A percentile compares a stretch with the other conserved stretches of the same genome.
phyloP scores from a whole-genome alignment of 352 stramenopile species.

The Phytopythium delawarense region DNA sequence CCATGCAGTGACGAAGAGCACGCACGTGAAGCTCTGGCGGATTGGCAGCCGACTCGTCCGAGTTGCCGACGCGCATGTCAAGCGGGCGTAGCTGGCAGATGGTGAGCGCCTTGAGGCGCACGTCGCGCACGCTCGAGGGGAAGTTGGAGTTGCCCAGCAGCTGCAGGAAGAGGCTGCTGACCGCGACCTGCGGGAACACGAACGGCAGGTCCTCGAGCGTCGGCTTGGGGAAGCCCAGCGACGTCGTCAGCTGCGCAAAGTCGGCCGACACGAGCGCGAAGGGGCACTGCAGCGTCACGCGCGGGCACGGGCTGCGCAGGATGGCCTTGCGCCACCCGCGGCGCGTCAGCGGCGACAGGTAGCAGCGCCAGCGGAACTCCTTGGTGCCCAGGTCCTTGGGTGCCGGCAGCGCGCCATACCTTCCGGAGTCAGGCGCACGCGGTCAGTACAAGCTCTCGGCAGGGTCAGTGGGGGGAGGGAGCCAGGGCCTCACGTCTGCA shows the following conservation, averaged over 20 bases:
- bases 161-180: constrained; percentile 67
- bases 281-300: constrained; percentile 68
- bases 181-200: constrained; percentile 65
- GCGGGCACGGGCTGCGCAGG: constrained; percentile 55
- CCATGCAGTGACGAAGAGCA: neutral
- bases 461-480: neutral
- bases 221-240: constrained; percentile 59
- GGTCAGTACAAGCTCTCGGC: neutral
- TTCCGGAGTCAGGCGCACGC: constrained; percentile 7
- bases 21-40: constrained; percentile 40
- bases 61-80: constrained; percentile 61
- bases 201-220: constrained; percentile 70
- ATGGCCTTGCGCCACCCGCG: constrained; percentile 48
- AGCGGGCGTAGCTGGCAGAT: constrained; percentile 69
- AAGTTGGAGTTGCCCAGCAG: constrained; percentile 83
- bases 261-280: constrained; percentile 69
- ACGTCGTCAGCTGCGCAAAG: constrained; percentile 80
- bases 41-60: constrained; percentile 17
- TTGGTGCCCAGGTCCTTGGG: constrained; percentile 70
- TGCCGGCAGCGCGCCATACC: constrained; percentile 54
- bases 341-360: constrained; percentile 55
- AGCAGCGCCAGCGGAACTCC: constrained; percentile 78
- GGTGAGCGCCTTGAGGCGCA: constrained; percentile 67
- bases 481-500: constrained; percentile 31
- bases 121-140: constrained; percentile 37